Percentiles rank a stretch among this genome's conserved stretches.
phyloP scores from a whole-genome alignment of 2,329 filamentous ascomycete species.

The Sclerotinia sclerotiorum region DNA sequence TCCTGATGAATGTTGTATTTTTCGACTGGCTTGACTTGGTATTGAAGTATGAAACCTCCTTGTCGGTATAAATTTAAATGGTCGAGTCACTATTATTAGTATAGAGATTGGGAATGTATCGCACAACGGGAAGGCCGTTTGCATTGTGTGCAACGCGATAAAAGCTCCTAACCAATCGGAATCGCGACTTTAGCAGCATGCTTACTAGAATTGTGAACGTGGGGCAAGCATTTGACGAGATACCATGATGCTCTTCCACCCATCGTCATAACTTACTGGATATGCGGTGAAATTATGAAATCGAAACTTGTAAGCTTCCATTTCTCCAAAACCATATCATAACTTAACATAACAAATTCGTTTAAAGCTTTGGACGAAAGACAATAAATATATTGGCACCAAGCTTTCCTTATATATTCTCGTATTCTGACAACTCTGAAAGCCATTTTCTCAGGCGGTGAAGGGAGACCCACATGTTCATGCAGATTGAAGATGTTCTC shows the following conservation, averaged over 20 bases:
- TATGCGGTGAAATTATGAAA: not conserved
- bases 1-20: not conserved
- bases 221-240: conserved; percentile 15
- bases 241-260: not conserved
- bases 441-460: conserved; percentile 8
- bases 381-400: not conserved
- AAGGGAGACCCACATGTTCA: conserved; percentile 12
- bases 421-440: not conserved
- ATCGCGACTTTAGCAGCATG: conserved; percentile 4
- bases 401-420: conserved; percentile 9
- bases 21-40: not conserved
- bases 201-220: conserved; percentile 3
- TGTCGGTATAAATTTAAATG: not conserved
- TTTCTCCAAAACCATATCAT: not conserved
- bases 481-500: not conserved
- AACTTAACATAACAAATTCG: not conserved
- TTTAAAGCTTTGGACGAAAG: not conserved
- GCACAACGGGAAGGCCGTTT: conserved; percentile 1
- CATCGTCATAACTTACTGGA: not conserved
- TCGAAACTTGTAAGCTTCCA: not conserved
- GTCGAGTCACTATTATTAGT: conserved; percentile 4
- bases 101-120: not conserved
- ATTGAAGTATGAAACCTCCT: not conserved
- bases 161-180: not conserved
- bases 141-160: conserved; percentile 12